phyloP scores from a whole-genome alignment of 257 asterid genomes.

The Salvia splendens region DNA sequence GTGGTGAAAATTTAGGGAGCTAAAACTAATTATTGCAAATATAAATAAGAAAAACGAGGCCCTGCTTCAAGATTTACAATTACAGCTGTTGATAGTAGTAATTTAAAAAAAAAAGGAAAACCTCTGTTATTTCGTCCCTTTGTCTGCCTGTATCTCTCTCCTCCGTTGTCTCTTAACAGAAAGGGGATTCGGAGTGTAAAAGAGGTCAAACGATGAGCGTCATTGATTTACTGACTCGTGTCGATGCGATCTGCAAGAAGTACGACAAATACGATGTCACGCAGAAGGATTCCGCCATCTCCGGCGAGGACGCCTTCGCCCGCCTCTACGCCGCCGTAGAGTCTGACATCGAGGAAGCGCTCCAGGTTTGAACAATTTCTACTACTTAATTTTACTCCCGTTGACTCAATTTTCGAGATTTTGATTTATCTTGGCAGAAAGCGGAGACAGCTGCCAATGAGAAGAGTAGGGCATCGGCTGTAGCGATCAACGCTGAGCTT shows the following conservation, averaged over 20 bases:
- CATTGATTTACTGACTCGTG: conserved; percentile 88
- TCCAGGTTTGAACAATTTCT: conserved; percentile 53
- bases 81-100: too few relatives aligned
- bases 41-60: not conserved
- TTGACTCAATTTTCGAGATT: conserved; percentile 11
- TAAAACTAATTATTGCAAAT: not conserved
- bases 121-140: conserved; percentile 24
- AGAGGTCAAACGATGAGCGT: conserved; percentile 64
- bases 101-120: not conserved
- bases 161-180: not conserved
- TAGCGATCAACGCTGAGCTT: conserved; percentile 92
- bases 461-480: conserved; percentile 83
- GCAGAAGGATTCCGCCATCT: conserved; percentile 68
- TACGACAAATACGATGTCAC: conserved; percentile 90
- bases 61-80: not conserved
- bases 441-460: conserved; percentile 78
- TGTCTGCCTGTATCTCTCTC: not conserved
- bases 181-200: not conserved
- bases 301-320: conserved; percentile 97
- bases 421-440: conserved; percentile 49
- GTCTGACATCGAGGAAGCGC: conserved; percentile 82
- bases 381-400: too few relatives aligned
- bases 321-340: conserved; percentile 81
- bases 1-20: not conserved
- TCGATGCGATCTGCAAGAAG: conserved; percentile 92